A percentile compares a stretch with the other conserved stretches of the same genome.
These are phyloP conservation scores for Hypoxylon sp. DNA, from an alignment of 2,329 filamentous ascomycete species.

Conservation along the genomic window DNA sequence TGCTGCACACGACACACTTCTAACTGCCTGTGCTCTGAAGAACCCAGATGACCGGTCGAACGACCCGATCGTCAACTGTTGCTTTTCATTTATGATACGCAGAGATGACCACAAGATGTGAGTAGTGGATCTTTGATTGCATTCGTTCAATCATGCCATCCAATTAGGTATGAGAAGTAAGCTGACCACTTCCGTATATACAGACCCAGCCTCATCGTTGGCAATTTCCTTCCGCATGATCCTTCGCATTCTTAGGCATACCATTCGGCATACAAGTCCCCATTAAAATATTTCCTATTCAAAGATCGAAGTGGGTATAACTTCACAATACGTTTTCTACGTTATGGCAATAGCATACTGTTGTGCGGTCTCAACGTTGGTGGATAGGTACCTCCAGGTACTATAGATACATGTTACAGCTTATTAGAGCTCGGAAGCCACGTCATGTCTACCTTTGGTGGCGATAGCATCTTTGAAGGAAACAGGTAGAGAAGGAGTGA, in stretches of 20 bases:
- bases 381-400: constrained; percentile 10
- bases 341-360: constrained; percentile 28
- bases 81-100: constrained; percentile 97
- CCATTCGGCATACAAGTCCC: constrained; percentile 34
- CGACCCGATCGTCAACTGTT: constrained; percentile 86
- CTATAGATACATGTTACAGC: constrained; percentile 33
- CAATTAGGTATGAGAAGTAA: constrained; percentile 1
- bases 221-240: constrained; percentile 94
- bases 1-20: constrained; percentile 89
- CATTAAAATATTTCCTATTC: constrained; percentile 28
- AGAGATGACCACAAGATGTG: constrained; percentile 97
- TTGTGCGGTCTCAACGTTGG: constrained; percentile 12
- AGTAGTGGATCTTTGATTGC: constrained; percentile 58
- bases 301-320: constrained; percentile 17
- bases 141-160: constrained; percentile 3
- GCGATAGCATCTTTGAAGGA: constrained; percentile 22
- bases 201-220: constrained; percentile 94
- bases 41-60: constrained; percentile 79
- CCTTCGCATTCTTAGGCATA: constrained; percentile 61
- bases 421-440: constrained; percentile 36
- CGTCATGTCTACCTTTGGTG: constrained; percentile 19
- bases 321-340: constrained; percentile 31
- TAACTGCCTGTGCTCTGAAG: constrained; percentile 93
- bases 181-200: constrained; percentile 43
- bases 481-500: constrained; percentile 11